Evolutionary conservation across 129 eudicot genomes (phyloP).

Genomic region (Helianthus annuus): DNA sequence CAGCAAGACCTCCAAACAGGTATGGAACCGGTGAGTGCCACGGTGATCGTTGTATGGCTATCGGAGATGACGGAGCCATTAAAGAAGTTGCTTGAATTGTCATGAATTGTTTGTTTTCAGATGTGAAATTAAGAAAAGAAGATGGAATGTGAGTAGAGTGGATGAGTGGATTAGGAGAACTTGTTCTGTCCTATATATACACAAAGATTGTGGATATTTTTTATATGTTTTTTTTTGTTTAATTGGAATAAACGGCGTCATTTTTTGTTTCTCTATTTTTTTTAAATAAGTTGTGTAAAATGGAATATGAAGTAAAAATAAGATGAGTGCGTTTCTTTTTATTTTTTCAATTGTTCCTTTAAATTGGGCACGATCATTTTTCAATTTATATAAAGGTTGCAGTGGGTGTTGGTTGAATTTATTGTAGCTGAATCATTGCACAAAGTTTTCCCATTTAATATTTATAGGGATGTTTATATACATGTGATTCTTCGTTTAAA

Average conservation of each 20-base stretch:
- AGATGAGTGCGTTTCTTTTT: not conserved
- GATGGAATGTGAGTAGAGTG: not conserved
- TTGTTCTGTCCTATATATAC: not conserved
- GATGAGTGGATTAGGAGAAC: constrained; percentile 4
- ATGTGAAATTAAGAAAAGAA: not conserved
- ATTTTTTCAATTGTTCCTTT: not conserved
- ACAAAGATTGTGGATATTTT: not conserved
- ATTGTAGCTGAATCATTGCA: no score
- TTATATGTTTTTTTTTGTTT: not conserved
- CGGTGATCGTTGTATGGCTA: constrained; percentile 34
- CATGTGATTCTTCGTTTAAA: no score
- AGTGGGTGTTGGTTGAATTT: not conserved
- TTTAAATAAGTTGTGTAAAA: not conserved
- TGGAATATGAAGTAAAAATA: not conserved
- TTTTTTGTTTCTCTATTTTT: not conserved
- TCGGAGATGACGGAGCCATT: constrained; percentile 31
- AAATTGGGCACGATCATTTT: not conserved
- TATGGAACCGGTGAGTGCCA: constrained; percentile 83
- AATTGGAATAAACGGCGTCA: constrained; percentile 6
- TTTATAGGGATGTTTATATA: no score
- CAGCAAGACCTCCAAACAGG: constrained; percentile 71
- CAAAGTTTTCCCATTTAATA: no score
- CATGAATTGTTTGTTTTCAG: constrained; percentile 1
- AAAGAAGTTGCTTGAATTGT: constrained; percentile 23
- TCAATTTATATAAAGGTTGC: not conserved